Conservation (phyloP, 2,329 filamentous ascomycete species). For the Sporothrix euskadiensis region DNA sequence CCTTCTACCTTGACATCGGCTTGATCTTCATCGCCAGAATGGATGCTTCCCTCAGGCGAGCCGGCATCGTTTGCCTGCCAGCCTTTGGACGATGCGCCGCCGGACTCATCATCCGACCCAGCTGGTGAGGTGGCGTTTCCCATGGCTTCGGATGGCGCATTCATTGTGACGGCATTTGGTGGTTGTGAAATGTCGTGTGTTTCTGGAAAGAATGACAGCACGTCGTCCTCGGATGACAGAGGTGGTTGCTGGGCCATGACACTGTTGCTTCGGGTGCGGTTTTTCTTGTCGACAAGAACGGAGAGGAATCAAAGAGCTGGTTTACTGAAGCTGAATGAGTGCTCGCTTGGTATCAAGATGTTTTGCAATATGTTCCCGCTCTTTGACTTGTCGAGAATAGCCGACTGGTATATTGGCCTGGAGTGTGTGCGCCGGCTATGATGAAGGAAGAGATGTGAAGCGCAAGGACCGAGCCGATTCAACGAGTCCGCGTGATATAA, state of each 20-base stretch:
- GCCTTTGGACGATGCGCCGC: constrained; percentile 25
- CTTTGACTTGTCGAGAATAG: background rate
- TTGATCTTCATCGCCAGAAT: constrained; percentile 24
- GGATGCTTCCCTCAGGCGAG: constrained; percentile 23
- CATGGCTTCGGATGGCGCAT: constrained; percentile 23
- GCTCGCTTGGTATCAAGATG: background rate
- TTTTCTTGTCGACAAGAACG: background rate
- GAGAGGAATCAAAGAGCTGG: background rate
- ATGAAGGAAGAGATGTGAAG: background rate
- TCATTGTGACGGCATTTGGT: background rate
- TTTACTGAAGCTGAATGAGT: background rate
- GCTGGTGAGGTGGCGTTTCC: constrained; percentile 22
- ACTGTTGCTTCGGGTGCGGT: background rate
- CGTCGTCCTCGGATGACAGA: background rate
- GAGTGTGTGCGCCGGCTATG: background rate
- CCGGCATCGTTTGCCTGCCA: constrained; percentile 28
- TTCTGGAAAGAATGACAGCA: background rate
- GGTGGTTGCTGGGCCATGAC: background rate
- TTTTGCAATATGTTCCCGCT: background rate
- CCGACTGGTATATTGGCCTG: background rate
- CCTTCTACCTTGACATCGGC: constrained; percentile 27
- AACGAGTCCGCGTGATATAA: constrained; percentile 4
- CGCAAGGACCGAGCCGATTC: constrained; percentile 10
- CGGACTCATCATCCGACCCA: constrained; percentile 31
- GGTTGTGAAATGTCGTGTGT: background rate